phyloP scores from a whole-genome alignment of 352 stramenopile species.

The Plasmopara muralis region DNA sequence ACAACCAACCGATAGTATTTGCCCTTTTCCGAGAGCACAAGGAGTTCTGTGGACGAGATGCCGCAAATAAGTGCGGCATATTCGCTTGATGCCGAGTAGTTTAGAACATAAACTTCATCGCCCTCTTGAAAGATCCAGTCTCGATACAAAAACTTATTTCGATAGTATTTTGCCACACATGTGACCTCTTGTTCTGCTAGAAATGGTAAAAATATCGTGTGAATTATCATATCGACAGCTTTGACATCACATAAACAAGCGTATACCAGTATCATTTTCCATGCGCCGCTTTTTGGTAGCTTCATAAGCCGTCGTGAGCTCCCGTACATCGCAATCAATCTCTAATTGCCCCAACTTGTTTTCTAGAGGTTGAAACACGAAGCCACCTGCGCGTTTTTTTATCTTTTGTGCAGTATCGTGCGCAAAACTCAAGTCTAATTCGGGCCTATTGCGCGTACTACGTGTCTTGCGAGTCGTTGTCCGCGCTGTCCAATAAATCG shows the following conservation, averaged over 20 bases:
- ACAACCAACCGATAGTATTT: slow-evolving; percentile 71
- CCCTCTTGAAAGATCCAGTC: slow-evolving; percentile 73
- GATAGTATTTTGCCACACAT: slow-evolving; percentile 56
- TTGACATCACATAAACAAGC: slow-evolving; percentile 5
- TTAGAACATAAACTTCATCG: slow-evolving; percentile 70
- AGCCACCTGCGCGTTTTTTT: slow-evolving; percentile 58
- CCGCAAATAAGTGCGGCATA: slow-evolving; percentile 67
- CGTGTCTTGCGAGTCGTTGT: slow-evolving; percentile 72
- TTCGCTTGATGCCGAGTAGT: slow-evolving; percentile 44
- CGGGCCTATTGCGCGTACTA: slow-evolving; percentile 57
- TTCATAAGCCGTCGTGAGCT: slow-evolving; percentile 46
- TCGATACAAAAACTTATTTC: slow-evolving; percentile 69
- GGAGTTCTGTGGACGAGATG: slow-evolving; percentile 62
- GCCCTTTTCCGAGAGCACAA: slow-evolving; percentile 75
- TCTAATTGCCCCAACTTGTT: slow-evolving; percentile 64
- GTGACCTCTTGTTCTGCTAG: slow-evolving; percentile 29
- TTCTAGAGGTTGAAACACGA: slow-evolving; percentile 65
- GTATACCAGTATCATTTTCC: slow-evolving; percentile 31
- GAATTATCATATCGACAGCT: slow-evolving; percentile 10
- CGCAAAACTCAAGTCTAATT: slow-evolving; percentile 24
- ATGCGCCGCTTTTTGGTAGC: slow-evolving; percentile 65
- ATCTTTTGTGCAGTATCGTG: slow-evolving; percentile 61
- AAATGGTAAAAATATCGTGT: slow-evolving; percentile 9
- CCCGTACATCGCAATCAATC: slow-evolving; percentile 62
- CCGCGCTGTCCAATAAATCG: slow-evolving; percentile 22